Percentiles rank a stretch among this genome's conserved stretches.
phyloP scores from a whole-genome alignment of 1,139 yeast genomes.

The Pichia sp. region DNA sequence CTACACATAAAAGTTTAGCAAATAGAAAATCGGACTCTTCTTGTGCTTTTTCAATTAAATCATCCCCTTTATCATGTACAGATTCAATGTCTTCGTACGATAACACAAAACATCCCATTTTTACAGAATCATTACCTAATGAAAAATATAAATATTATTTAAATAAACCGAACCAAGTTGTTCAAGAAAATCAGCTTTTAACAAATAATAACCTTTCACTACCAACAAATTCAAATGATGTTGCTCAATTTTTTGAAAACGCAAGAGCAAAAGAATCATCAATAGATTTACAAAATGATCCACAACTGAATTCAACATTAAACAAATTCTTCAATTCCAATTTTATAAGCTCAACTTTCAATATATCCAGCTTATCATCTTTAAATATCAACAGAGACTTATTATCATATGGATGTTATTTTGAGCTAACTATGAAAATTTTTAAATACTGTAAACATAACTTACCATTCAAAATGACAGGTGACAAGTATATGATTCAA shows the following conservation, averaged over 20 bases:
- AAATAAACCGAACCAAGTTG: no score
- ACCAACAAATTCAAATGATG: neutral
- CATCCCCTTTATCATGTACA: neutral
- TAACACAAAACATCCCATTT: neutral
- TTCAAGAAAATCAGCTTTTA: neutral
- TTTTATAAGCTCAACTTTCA: conserved; percentile 19
- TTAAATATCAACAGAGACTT: conserved; percentile 7
- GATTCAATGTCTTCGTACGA: neutral
- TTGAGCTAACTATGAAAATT: conserved; percentile 13
- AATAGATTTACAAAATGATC: neutral
- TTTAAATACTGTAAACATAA: conserved; percentile 14
- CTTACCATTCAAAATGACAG: conserved; percentile 17
- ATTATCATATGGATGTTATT: conserved; percentile 17
- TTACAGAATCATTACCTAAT: no score
- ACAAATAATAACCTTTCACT: neutral
- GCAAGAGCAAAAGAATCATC: neutral
- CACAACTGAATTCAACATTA: neutral
- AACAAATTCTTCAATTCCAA: conserved; percentile 5
- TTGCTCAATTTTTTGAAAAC: neutral
- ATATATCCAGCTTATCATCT: conserved; percentile 5
- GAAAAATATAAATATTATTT: no score
- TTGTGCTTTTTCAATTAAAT: neutral
- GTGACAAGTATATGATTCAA: conserved; percentile 4
- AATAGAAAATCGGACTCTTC: neutral
- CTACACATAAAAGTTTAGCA: neutral